Evolutionary conservation across 2,329 filamentous ascomycete genomes (phyloP), one percentile per base, ranked within the genome.

Genomic region (Sporothrix phasma): DNA sequence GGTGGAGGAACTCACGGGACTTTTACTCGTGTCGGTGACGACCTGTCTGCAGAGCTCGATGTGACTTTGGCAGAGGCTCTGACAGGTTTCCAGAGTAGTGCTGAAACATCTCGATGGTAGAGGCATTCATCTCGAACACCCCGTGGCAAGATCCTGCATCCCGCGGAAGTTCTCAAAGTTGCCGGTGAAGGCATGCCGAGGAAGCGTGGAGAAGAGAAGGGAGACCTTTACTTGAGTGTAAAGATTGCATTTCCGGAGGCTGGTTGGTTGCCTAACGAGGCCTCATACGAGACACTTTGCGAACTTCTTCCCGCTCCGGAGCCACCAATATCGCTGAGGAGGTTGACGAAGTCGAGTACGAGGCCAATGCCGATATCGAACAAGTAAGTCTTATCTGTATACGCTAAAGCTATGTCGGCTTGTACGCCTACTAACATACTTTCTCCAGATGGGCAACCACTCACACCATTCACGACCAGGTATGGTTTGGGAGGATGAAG

Each of bases 61-160:
- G 81, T 99, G 68, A 90, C 88, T 3, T 80, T 99, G 15, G 85
- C 85, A 10, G 94, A 99, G 75, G 87, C 94, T 0, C 78, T 99
- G 60, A 87, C 85, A 8, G 94, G 94, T 15, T 97, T 99, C 90
- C 61, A 86, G 93, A 41, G 89, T 95, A 5, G 92, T 97, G 1
- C 72, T 99, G 67, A 94, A 88, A 71, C 94, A 99, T 74, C 85
- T 99, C 8, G 94, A 99, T 72, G 94, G 93, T 34, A 85, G 94
- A 64, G 94, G 94, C 34, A 93, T 99, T 65, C 84, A 88, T 65
- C 80, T 99, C 54, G 82, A 86, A 63, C 88, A 94, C 69, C 85
- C 89, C 85, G 88, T 71, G 93, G 93, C 69, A 88, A 92, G 74
- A 81, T 97, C 61, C 77, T 99, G 41, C 85, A 86, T 29, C 92